Evolutionary conservation across 768 basidiomycete genomes (phyloP), one percentile per base, ranked within the genome.

Genomic region (Suillus tomentosus): DNA sequence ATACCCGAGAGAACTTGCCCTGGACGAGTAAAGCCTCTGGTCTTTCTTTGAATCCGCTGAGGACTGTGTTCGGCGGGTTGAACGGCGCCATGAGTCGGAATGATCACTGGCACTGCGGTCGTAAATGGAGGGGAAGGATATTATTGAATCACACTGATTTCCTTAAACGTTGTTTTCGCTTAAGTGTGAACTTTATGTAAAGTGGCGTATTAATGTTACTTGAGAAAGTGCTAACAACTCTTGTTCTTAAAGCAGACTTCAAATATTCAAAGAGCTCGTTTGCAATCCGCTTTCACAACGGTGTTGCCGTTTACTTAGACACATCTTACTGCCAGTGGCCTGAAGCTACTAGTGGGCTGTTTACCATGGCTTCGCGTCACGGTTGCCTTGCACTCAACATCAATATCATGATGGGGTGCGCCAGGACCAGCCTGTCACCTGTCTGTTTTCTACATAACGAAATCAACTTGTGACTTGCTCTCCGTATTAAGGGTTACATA

Each of bases 41-140:
- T 55, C 76, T 70, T 66, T 80, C 77, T 66, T 78, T 79, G 67
- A 77, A 68, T 62, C 77, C 72, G 17, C 60, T 65, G 43, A 79
- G 65, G 15, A 79, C 65, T 11, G 59, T 45, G 5, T 62, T 68
- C 10, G 76, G 72, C 11, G 61, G 42, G 27, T 67, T 63, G 57
- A 79, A 79, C 24, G 78, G 78, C 1, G 75, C 69, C 77, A 78
- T 79, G 40, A 31, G 6, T 58, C 14, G 24, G 22, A 27, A 17
- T 40, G 55, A 22, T 56, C 19, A 50, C 48, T 24, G 6, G 48
- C 48, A 56, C 31, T 31, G 31, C 31, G 54, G 36, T 37, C 55
- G 15, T 47, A 11, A 22, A 48, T 10, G 11, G 14, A 14, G 3
- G 13, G 22, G 13, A 24, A 24, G 24, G 50, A 50, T 7, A 15